Base-by-base conservation (phyloP, 352 stramenopile species). In the Plasmopara viticola region DNA sequence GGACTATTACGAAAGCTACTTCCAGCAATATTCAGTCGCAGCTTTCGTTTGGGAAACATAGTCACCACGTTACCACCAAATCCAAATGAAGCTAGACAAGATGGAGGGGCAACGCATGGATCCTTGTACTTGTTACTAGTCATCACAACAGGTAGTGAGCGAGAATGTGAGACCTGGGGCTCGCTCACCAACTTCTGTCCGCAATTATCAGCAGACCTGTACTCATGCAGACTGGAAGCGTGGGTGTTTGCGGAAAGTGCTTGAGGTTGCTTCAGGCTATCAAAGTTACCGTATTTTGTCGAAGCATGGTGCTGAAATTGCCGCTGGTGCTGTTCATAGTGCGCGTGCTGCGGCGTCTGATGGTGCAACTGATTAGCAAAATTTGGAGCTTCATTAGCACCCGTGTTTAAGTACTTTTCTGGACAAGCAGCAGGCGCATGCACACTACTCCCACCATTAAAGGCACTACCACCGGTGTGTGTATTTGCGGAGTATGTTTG, bases 21-120 rank as follows among this genome's bases (percentile, higher is more conserved):
- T 48, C 68, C 70, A 14, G 71, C 68, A 46, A 74, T 78, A 48
- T 87, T 91, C 18, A 92, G 51, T 5, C 79, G 79, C 51, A 94
- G 46, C 48, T 95, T 94, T 47, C 80, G 73, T 58, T 90, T 90
- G 0, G 85, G 85, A 60, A 94, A 90, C 85, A 95, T 95, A 6
- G 78, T 90, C 44, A 87, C 84, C n/a, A 93, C 66, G 45, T 90
- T 95, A 9, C 85, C 85, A 62, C 85, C 85, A 66, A 95, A 95
- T 25, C 85, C 85, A 54, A 95, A 94, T 7, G 83, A 84, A 2
- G 67, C 70, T 10, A 95, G 58, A 44, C 81, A 92, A 7, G 78
- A 90, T 12, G 81, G 79, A 5, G 81, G 74, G 6, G 79, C 66
- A 35, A 86, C 70, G 14, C 70, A 87, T 14, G 85, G 85, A 30